Base-by-base conservation (phyloP, 176 grass and related monocot species). In the Microstegium vimineum region DNA sequence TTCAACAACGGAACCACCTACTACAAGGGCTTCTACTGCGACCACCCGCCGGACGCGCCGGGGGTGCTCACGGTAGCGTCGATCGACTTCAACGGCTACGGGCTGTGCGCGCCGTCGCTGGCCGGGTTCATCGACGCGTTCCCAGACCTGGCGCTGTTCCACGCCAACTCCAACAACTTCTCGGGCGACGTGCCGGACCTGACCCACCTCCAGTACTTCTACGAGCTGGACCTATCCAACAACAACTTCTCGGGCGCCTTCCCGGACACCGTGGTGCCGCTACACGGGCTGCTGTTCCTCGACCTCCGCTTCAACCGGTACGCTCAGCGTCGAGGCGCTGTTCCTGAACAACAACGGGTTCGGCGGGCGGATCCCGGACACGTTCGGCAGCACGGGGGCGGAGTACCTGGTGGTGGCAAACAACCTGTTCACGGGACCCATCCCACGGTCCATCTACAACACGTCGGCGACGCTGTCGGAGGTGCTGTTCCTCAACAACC, bases 261-360 rank as follows among this genome's bases (percentile, higher is more conserved):
- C 85, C 94, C 94, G 9, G 4, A 16, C 43, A 27, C 64, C 74
- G 91, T 94, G 10, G 47, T 86, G 28, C 87, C 87, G 0, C 90
- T 97, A 12, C 54, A 46, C 23, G 8, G 42, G 1, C 89, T 92
- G 77, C 74, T 72, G 74, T 97, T 97, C 84, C 91, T 94, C 30
- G 94, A 97, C 87, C 74, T 97, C 84, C 94, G 94, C 34, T 97
- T 86, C 87, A 97, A 97, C 78, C 15, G 9, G 7, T 90, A 84
- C 73, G 67, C 34, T 88, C 62, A 45, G 49, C 30, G 65, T 87
- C 2, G 89, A 91, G 18, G 94, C 84, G 2, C 89, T 97, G 18
- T 94, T 97, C 86, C 87, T 97, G 37, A 97, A 97, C 85, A 97
- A 97, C 86, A 97, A 97, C 82, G 76, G 45, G 14, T 94, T 97